These are phyloP conservation scores for Rhodotorula taiwanensis DNA, from an alignment of 768 basidiomycete species.

Conservation along the genomic window DNA sequence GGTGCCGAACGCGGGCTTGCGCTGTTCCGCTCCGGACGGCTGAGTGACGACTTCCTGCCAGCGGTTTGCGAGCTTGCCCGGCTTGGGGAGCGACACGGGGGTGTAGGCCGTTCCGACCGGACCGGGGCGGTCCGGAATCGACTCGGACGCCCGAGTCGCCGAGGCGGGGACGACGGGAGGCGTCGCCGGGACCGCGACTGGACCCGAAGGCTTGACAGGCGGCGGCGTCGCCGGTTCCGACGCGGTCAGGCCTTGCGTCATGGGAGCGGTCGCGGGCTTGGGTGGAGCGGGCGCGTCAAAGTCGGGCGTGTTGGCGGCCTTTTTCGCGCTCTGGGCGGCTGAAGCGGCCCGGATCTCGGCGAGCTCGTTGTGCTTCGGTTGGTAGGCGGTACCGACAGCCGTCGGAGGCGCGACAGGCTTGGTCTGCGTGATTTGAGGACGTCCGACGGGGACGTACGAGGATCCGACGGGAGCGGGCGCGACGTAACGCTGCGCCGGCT, in stretches of 20 bases:
- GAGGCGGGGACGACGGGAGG: slow-evolving; percentile 45
- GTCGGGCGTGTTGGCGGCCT: background rate
- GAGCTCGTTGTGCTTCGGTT: slow-evolving; percentile 39
- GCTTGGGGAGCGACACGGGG: slow-evolving; percentile 74
- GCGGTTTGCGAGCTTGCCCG: slow-evolving; percentile 80
- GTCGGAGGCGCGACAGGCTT: slow-evolving; percentile 29
- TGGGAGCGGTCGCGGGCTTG: slow-evolving; percentile 51
- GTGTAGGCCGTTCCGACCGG: slow-evolving; percentile 79
- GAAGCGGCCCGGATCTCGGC: slow-evolving; percentile 47
- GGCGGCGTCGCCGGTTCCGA: slow-evolving; percentile 54
- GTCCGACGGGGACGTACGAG: slow-evolving; percentile 42
- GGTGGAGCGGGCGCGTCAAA: slow-evolving; percentile 18
- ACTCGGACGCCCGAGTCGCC: slow-evolving; percentile 33
- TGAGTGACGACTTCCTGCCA: slow-evolving; percentile 46
- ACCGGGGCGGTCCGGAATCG: slow-evolving; percentile 62
- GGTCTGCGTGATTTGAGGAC: slow-evolving; percentile 38
- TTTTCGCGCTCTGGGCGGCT: background rate
- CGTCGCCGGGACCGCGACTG: slow-evolving; percentile 8
- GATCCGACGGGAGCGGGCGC: slow-evolving; percentile 61
- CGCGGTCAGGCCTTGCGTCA: slow-evolving; percentile 29
- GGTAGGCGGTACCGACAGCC: slow-evolving; percentile 41
- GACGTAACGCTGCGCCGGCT: slow-evolving; percentile 62
- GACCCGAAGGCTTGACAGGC: slow-evolving; percentile 47
- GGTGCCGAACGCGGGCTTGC: slow-evolving; percentile 42
- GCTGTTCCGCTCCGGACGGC: slow-evolving; percentile 11